Base-by-base conservation (phyloP, 805 yeast species). In the Wickerhamiella vanderwaltii region DNA sequence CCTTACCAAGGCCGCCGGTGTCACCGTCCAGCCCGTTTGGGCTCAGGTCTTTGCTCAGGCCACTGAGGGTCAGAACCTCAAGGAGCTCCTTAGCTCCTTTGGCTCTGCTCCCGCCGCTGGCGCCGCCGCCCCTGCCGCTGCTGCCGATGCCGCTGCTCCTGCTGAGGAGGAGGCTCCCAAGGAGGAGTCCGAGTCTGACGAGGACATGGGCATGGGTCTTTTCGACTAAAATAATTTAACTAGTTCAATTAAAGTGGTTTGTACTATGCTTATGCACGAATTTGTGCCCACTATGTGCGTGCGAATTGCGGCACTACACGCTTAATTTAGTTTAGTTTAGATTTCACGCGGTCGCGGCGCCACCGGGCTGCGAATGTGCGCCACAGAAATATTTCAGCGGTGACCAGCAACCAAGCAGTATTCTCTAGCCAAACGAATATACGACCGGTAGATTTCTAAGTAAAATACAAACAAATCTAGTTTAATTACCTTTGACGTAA, bases 161-260 rank as follows among this genome's bases (percentile, higher is more conserved):
- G 84, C 72, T 50, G 88, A 71, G 45, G 86, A 76, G 51, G 83
- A 73, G 45, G 87, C 69, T 48, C 93, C 70, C 58, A 82, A 69
- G 53, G 91, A 73, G 54, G 82, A 69, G 60, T 72, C 64, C 48
- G 70, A 67, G 57, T 74, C 71, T 51, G 82, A 73, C 46, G 62
- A 51, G 37, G 68, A 85, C 77, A 85, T 87, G 96, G 97, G 96
- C 58, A 81, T 87, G 86, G 97, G 95, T 75, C 76, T 88, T 67
- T 88, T 88, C 77, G 98, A 86, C 77, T 88, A 88, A 75, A 61
- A n/a, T 26, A 28, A 31, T 35, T 42, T 23, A 23, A 7, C 9
- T 23, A 23, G 26, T 11, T 23, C n/a, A n/a, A n/a, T n/a, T n/a
- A n/a, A n/a, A n/a, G n/a, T n/a, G n/a, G n/a, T n/a, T n/a, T n/a